Evolutionary conservation across 108 stramenopile genomes (phyloP).

Genomic region (Skeletonema tropicum): DNA sequence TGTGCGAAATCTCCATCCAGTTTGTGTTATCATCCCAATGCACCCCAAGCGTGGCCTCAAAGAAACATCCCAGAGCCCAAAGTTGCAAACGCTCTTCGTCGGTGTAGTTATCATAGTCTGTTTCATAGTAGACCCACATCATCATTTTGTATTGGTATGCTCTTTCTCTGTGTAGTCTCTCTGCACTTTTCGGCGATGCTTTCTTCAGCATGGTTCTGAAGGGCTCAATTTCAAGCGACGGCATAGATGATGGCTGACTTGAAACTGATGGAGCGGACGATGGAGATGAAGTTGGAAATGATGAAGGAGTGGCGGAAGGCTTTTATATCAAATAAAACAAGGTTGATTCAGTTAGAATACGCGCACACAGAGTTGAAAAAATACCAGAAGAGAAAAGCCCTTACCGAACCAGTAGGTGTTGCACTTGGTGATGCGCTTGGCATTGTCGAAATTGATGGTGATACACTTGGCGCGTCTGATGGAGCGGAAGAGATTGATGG

Average conservation of each 20-base stretch:
- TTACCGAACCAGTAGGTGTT: background rate
- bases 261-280: constrained; percentile 5
- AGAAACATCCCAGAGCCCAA: constrained; percentile 8
- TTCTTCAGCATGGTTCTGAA: background rate
- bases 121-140: constrained; percentile 7
- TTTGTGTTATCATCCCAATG: background rate
- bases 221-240: constrained; percentile 8
- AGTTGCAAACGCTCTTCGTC: constrained; percentile 12
- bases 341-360: too few species aligned
- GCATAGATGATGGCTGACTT: background rate
- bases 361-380: too few species aligned
- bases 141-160: constrained; percentile 2
- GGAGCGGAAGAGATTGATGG: background rate
- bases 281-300: background rate
- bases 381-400: too few species aligned
- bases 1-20: background rate
- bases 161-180: constrained; percentile 2
- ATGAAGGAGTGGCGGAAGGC: background rate
- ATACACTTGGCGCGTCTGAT: background rate
- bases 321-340: background rate
- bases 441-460: constrained; percentile 1
- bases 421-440: constrained; percentile 3
- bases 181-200: background rate
- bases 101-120: constrained; percentile 7
- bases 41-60: background rate